A percentile compares a stretch with the other conserved stretches of the same genome.
phyloP scores from a whole-genome alignment of 108 stramenopile genomes.

The Hondaea fermentalgiana region DNA sequence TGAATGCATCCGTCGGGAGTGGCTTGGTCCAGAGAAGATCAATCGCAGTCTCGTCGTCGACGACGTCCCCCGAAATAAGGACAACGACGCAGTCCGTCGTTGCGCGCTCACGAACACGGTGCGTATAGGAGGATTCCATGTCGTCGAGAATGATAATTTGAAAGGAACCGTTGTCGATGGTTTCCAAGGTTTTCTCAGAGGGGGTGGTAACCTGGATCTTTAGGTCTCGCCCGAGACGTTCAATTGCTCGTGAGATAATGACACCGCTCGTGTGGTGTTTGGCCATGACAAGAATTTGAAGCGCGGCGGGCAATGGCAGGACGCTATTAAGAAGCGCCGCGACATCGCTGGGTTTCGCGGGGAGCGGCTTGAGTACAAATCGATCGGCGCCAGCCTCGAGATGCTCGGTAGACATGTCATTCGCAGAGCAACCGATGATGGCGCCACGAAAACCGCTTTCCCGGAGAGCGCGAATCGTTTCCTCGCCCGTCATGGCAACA shows the following conservation, averaged over 20 bases:
- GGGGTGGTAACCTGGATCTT: background rate
- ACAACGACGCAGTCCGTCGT: background rate
- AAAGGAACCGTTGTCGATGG: background rate
- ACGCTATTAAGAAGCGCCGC: background rate
- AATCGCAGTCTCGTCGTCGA: background rate
- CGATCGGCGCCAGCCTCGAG: background rate
- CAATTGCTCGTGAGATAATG: background rate
- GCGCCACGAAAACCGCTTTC: background rate
- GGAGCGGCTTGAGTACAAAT: background rate
- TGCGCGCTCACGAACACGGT: background rate
- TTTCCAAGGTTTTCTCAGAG: background rate
- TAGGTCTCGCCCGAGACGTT: background rate
- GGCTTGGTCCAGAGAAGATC: background rate
- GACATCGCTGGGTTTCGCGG: background rate
- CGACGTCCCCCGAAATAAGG: background rate
- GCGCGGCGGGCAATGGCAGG: background rate
- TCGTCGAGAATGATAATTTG: background rate
- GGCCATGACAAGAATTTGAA: background rate
- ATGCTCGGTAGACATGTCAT: background rate
- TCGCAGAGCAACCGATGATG: slow-evolving; percentile 2
- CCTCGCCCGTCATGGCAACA: background rate
- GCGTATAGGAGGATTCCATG: background rate
- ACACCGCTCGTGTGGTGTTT: background rate
- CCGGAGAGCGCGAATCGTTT: background rate
- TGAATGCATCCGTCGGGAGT: background rate